Conservation (phyloP, 306 rosid genomes). For the Begonia masoniana region DNA sequence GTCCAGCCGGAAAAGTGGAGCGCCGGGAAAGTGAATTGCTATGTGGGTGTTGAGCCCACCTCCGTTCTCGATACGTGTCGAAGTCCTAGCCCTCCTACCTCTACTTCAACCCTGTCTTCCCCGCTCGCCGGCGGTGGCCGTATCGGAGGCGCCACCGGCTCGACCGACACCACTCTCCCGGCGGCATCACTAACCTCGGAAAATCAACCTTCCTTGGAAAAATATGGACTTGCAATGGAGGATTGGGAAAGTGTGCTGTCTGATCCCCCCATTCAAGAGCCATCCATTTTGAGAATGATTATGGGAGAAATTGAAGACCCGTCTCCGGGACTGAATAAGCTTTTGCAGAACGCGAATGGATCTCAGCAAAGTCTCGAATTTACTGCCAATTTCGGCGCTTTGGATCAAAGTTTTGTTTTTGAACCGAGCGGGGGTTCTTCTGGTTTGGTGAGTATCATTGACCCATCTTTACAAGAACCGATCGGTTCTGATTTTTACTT, state of each 20-base stretch:
- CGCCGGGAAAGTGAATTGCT: conserved; percentile 42
- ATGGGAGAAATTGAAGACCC: conserved; percentile 88
- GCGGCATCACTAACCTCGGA: conserved; percentile 18
- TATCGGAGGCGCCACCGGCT: conserved; percentile 25
- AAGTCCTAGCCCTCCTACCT: conserved; percentile 67
- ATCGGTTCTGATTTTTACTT: conserved; percentile 40
- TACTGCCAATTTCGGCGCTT: conserved; percentile 29
- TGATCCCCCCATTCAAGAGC: conserved; percentile 73
- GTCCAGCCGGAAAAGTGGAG: conserved; percentile 40
- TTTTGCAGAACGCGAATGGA: conserved; percentile 32
- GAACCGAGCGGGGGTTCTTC: conserved; percentile 20
- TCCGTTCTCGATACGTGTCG: conserved; percentile 57
- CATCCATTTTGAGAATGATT: conserved; percentile 61
- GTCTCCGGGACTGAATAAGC: conserved; percentile 65
- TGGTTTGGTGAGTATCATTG: conserved; percentile 22
- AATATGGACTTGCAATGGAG: conserved; percentile 72
- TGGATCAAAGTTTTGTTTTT: conserved; percentile 49
- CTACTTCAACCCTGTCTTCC: conserved; percentile 92
- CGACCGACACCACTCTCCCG: conserved; percentile 22
- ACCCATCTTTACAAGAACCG: conserved; percentile 21
- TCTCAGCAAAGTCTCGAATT: conserved; percentile 50
- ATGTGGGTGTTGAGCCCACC: conserved; percentile 95
- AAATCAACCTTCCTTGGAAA: conserved; percentile 25
- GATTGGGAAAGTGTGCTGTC: conserved; percentile 84
- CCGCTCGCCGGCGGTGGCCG: conserved; percentile 42